Evolutionary conservation across 495 filamentous ascomycete species (phyloP).

Genomic region (Xylaria acuta): DNA sequence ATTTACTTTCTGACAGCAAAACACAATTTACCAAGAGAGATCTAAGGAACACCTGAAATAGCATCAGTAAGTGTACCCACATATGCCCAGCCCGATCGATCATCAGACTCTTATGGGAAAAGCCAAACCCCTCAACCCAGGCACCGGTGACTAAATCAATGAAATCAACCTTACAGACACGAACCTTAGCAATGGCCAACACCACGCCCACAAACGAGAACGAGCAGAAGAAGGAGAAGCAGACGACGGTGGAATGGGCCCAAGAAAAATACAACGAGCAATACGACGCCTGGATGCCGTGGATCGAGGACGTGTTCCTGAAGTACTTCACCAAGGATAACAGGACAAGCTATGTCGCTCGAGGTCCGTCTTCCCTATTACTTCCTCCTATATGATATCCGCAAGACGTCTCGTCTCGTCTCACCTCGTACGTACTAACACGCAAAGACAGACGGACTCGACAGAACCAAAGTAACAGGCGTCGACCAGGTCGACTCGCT

Average conservation of each 20-base stretch:
- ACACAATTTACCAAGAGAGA: background rate
- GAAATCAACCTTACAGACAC: background rate
- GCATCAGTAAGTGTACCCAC: background rate
- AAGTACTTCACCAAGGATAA: constrained; percentile 75
- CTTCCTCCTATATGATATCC: background rate
- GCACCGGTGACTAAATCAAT: background rate
- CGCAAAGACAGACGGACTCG: constrained; percentile 58
- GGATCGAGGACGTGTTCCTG: constrained; percentile 75
- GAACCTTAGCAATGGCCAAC: constrained; percentile 5
- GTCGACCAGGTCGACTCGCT: constrained; percentile 65
- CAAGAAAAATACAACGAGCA: constrained; percentile 66
- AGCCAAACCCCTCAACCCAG: background rate
- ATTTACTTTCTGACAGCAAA: background rate
- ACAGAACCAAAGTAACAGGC: constrained; percentile 70
- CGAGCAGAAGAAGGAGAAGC: constrained; percentile 14
- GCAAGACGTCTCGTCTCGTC: background rate
- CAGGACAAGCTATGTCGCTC: constrained; percentile 69
- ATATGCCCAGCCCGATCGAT: background rate
- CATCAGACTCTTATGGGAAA: background rate
- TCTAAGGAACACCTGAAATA: background rate
- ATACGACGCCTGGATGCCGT: constrained; percentile 77
- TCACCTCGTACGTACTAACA: constrained; percentile 7
- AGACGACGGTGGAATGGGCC: constrained; percentile 56
- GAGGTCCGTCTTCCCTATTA: constrained; percentile 47
- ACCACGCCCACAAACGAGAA: background rate